Conservation (phyloP, 2,329 filamentous ascomycete species). For the Fusarium paranaense region DNA sequence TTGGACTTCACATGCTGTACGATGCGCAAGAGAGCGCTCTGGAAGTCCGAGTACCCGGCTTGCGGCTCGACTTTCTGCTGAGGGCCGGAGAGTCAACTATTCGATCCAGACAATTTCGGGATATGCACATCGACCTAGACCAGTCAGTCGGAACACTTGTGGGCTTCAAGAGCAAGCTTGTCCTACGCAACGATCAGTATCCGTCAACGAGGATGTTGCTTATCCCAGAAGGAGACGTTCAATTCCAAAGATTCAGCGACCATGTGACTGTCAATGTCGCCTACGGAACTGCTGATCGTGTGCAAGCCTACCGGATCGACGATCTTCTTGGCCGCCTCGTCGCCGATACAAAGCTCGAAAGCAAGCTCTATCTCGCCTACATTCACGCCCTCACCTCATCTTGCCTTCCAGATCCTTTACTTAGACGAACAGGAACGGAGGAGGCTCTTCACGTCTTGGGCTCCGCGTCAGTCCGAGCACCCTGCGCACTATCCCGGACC, state of each 20-base stretch:
- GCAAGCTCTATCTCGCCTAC: conserved; percentile 63
- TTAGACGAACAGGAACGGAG: conserved; percentile 64
- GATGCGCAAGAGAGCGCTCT: too few species aligned
- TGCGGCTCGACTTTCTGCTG: conserved; percentile 15
- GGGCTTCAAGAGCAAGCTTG: conserved; percentile 49
- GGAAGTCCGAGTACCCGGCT: conserved; percentile 37
- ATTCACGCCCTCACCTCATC: conserved; percentile 67
- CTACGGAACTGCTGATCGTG: conserved; percentile 12
- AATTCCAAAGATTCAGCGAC: not conserved
- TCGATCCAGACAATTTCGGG: conserved; percentile 23
- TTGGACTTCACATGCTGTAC: conserved; percentile 16
- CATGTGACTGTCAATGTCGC: conserved; percentile 54
- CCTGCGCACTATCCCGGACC: not conserved
- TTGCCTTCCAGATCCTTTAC: conserved; percentile 62
- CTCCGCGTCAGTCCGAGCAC: conserved; percentile 59
- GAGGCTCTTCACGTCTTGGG: conserved; percentile 60
- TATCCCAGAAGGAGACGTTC: conserved; percentile 50
- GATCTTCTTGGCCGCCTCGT: conserved; percentile 59
- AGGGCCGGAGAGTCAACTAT: not conserved
- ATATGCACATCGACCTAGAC: conserved; percentile 22
- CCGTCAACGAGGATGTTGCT: conserved; percentile 43
- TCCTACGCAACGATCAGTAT: conserved; percentile 38
- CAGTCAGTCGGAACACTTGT: conserved; percentile 28
- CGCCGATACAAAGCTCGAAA: conserved; percentile 63
- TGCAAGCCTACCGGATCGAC: conserved; percentile 63